These are phyloP conservation scores for Sphenostylis stenocarpa DNA, from an alignment of 306 rosid genomes.

Conservation along the genomic window DNA sequence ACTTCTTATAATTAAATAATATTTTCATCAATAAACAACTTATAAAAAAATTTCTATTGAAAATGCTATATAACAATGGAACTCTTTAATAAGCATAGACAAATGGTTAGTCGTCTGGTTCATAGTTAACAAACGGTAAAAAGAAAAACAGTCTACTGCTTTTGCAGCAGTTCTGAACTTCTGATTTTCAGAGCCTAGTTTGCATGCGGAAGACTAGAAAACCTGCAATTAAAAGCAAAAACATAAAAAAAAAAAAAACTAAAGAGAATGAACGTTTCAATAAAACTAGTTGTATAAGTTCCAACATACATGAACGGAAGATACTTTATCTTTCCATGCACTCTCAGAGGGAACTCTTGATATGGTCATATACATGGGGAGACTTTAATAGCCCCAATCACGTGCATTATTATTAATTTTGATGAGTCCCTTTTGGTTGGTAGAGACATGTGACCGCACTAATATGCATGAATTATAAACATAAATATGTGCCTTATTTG, in stretches of 20 bases:
- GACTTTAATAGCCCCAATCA: conserved; percentile 13
- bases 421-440: neutral
- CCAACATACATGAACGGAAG: neutral
- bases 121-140: too few relatives aligned
- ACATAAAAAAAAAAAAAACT: neutral
- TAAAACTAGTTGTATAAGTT: too few relatives aligned
- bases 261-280: neutral
- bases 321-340: conserved; percentile 13
- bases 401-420: conserved; percentile 12
- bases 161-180: too few relatives aligned
- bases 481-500: neutral
- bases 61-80: too few relatives aligned
- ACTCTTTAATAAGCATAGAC: too few relatives aligned
- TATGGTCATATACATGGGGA: neutral
- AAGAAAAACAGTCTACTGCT: too few relatives aligned
- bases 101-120: too few relatives aligned
- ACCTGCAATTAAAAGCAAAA: neutral
- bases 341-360: conserved; percentile 8
- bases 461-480: neutral
- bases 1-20: too few relatives aligned
- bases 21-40: too few relatives aligned
- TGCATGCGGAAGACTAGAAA: neutral
- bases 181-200: neutral
- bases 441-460: neutral
- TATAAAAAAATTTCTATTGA: too few relatives aligned